Evolutionary conservation across 1,139 yeast species (phyloP), one percentile per base, ranked within the genome.

Genomic region (Diutina ranongensis): DNA sequence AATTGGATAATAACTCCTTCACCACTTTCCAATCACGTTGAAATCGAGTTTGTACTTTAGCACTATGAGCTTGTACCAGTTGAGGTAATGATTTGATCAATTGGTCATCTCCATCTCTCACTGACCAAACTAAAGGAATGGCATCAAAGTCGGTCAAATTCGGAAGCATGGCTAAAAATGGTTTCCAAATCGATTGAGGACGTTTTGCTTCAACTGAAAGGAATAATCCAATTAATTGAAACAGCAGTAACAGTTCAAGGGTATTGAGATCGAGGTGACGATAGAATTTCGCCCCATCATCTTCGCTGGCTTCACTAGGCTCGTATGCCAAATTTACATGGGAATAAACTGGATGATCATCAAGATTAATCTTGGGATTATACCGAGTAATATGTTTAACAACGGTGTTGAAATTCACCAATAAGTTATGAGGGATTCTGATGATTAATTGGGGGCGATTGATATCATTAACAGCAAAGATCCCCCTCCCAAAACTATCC

Each of bases 151-250:
- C 86, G 0, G 62, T 55, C 8, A 65, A 50, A 0, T 59, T 55
- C 0, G 92, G 89, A 45, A 82, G 66, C 55, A 76, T 71, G 38
- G 72, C 67, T 31, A 82, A 59, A 52, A 82, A 81, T 0, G 86
- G 87, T 45, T 61, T 55, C 89, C 89, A 83, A 55, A 70, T 80
- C 1, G 86, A 78, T 3, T 51, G 46, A 0, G 51, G 52, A 41
- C 79, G 54, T 21, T 57, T 55, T 47, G 58, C 57, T 54, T 80
- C 86, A 15, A 76, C 61, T 10, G 72, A 57, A 12, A 80, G 52
- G 54, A 66, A 80, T 33, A 78, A 50, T 0, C 73, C 57, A 8
- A 79, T 50, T 35, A 79, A 54, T 55, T 74, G 81, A 54, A 72
- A 72, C 10, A 78, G 69, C 9, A 72, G 58, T 40, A 74, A 54